Evolutionary conservation across 495 filamentous ascomycete genomes (phyloP).

Genomic region (Hypoxylon cercidicola): DNA sequence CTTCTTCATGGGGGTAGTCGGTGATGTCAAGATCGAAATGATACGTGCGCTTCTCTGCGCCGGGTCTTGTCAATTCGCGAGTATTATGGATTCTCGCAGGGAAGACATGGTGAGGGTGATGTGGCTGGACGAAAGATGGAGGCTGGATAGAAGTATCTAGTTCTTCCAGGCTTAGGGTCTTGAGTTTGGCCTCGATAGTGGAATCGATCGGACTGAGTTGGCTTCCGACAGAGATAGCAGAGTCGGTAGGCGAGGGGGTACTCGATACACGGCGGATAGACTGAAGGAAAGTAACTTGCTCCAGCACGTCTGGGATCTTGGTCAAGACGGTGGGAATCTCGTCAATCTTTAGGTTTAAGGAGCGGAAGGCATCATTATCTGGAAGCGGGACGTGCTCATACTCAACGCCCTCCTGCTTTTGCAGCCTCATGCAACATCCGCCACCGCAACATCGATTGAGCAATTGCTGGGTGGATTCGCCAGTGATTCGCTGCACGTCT

Average conservation of each 20-base stretch:
- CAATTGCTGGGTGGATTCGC: constrained; percentile 68
- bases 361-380: constrained; percentile 84
- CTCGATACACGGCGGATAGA: constrained; percentile 52
- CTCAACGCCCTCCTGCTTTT: constrained; percentile 62
- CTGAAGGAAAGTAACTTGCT: constrained; percentile 75
- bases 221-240: constrained; percentile 44
- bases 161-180: constrained; percentile 50
- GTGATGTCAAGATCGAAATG: constrained; percentile 98
- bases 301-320: constrained; percentile 74
- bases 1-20: constrained; percentile 87
- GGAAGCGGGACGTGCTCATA: constrained; percentile 73
- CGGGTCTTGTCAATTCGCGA: constrained; percentile 85
- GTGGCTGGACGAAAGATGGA: constrained; percentile 91
- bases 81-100: constrained; percentile 83
- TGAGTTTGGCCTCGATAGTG: constrained; percentile 34
- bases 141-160: constrained; percentile 69
- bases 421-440: constrained; percentile 83
- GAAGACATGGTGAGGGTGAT: constrained; percentile 90
- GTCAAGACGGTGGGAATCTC: constrained; percentile 77
- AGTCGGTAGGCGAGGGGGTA: constrained; percentile 53
- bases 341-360: constrained; percentile 78
- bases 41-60: constrained; percentile 95
- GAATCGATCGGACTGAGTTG: constrained; percentile 9
- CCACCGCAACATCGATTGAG: constrained; percentile 88
- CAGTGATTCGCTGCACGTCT: constrained; percentile 77